Base-by-base conservation (phyloP, 2,329 filamentous ascomycete genomes). In the Sarocladiaceae sp. region DNA sequence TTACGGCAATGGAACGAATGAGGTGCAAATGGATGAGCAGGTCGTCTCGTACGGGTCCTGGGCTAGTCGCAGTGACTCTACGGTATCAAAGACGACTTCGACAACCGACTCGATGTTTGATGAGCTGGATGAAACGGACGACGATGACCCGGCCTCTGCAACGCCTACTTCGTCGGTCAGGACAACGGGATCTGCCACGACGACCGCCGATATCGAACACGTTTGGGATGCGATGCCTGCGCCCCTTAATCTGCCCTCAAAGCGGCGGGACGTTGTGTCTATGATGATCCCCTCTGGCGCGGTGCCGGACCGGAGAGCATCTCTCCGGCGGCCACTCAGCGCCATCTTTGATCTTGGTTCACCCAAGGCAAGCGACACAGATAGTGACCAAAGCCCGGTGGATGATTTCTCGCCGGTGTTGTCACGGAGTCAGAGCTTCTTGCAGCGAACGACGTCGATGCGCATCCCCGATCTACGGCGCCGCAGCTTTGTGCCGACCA, bases 1-100 rank as follows among this genome's bases (percentile, higher is more conserved):
- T 1, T 77, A 78, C 47, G 74, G 74, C 9, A 77, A 78, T 40
- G 73, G 72, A 1, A 74, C 68, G 2, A 72, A 72, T 27, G 51
- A 59, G 2, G 64, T 66, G 3, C 59, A 49, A 18, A 33, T 60
- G 5, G 56, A 55, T 4, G 37, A 41, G 6, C 6, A 15, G 21
- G 11, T 16, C 16, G 23, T 29, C 4, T 24, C 23, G 15, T n/a
- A 16, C 24, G 37, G 23, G 9, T 41, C 37, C 11, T 51, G 51
- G 47, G 52, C 54, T 2, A 50, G 44, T 20, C 47, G 54, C 15
- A 57, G 55, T 33, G 51, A 49, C 26, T 60, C 59, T n/a, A 55
- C 52, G n/a, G 55, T 54, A n/a, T 53, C 55, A 10, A 55, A 56
- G 37, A 43, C 49, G 6, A 53, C 47, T 35, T 47, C 49, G 3